Conservation (phyloP, 768 basidiomycete genomes). For the Pleurotus cornucopiae region DNA sequence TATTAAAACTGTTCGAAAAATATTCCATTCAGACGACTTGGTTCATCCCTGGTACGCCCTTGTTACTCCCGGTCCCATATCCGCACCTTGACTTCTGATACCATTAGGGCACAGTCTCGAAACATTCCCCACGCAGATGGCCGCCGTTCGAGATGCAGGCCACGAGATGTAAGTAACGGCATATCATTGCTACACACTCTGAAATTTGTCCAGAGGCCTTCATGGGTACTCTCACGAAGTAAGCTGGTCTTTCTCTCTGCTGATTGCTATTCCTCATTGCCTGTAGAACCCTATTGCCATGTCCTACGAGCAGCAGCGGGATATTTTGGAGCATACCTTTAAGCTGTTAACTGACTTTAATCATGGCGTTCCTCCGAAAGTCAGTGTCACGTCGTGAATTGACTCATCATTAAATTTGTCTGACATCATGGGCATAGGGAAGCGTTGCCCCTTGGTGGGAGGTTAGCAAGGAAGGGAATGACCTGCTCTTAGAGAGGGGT, state of each 20-base stretch:
- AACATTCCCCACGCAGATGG: conserved; percentile 70
- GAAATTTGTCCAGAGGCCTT: conserved; percentile 39
- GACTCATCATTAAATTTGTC: background rate
- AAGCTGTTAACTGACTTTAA: conserved; percentile 65
- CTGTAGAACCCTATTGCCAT: conserved; percentile 55
- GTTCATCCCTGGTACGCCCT: conserved; percentile 64
- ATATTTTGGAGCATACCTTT: conserved; percentile 64
- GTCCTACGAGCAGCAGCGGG: conserved; percentile 63
- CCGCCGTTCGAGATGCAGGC: conserved; percentile 64
- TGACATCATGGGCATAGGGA: conserved; percentile 25
- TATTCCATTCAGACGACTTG: conserved; percentile 65
- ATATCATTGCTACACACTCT: background rate
- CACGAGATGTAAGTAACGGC: conserved; percentile 54
- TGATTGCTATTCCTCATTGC: too few species aligned
- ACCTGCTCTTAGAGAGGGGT: conserved; percentile 64
- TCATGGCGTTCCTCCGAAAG: conserved; percentile 50
- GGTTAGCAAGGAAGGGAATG: conserved; percentile 60
- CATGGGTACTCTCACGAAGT: conserved; percentile 74
- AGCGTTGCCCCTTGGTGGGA: conserved; percentile 83
- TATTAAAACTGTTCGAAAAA: conserved; percentile 70
- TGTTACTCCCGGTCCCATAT: background rate
- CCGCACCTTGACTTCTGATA: background rate
- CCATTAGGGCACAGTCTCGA: conserved; percentile 62
- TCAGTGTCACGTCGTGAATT: conserved; percentile 5
- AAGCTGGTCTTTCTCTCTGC: background rate